Base-by-base conservation (phyloP, 2,329 filamentous ascomycete genomes). In the Leptosphaerulina australis region DNA sequence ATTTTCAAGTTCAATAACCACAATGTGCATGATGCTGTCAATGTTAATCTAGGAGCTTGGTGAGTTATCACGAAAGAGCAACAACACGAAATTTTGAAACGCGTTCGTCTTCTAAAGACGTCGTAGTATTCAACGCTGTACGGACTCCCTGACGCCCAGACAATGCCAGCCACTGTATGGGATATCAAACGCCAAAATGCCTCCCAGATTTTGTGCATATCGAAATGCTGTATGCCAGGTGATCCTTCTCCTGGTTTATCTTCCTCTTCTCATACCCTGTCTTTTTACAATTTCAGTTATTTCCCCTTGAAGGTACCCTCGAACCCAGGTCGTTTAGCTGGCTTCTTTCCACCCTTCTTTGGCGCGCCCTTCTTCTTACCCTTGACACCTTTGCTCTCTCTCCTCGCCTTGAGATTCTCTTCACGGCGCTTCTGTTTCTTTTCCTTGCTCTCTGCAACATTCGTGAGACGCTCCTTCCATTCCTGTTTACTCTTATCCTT, bases 401-500 rank as follows among this genome's bases (percentile, higher is more conserved):
- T 88, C 38, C 88, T 80, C 74, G 88, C 88, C 59, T 84, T 82
- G 38, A 97, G 56, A 56, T 79, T 79, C 34, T 73, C 71, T 60
- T 79, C 77, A 14, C 77, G 69, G 69, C 74, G 77, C 73, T 79
- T 79, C 66, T 80, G 76, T 58, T 73, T 76, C 60, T 73, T 72
- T 56, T 77, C 76, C 61, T 76, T 75, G 47, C 76, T 74, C 63
- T 79, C 77, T 36, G 74, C 63, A 1, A 80, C 75, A 22, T 70
- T 73, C 25, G 76, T 74, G 15, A 76, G 64, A 12, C 78, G 64
- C 49, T 79, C 77, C 45, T 75, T 75, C 78, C 94, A 97, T 68
- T 94, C 91, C 69, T 88, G 87, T 72, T 91, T 90, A 69, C 90
- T 95, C 84, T 94, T 96, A 75, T 87, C 88, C 84, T 97, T 97